Base-by-base conservation (phyloP, 2,329 filamentous ascomycete species). In the Aspergillus fructus region DNA sequence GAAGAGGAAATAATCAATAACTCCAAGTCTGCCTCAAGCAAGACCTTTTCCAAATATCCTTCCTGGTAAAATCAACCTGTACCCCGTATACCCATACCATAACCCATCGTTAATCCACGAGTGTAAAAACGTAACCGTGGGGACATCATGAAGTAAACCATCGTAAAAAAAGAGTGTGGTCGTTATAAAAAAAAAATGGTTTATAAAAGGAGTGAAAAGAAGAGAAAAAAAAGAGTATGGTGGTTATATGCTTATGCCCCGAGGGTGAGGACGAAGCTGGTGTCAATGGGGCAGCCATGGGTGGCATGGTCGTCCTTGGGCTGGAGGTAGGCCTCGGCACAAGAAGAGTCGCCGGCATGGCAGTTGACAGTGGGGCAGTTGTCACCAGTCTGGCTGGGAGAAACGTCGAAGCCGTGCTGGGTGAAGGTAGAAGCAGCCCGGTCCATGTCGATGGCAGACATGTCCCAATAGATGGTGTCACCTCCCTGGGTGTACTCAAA, bases 271-370 rank as follows among this genome's bases (percentile, higher is more conserved):
- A 61, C 59, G 53, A 78, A 69, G 52, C 66, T 63, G 49, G 72
- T 68, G 58, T 67, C 47, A 55, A 71, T 67, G 45, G 71, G 67
- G 66, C 75, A 78, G 55, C 73, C 71, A 60, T 76, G 72, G 46
- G 75, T 78, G 40, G 75, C 75, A 40, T 71, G 66, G 67, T 77
- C 67, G 64, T 77, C 75, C 27, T 67, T 65, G 15, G 74, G 74
- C 59, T 71, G 55, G 64, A 76, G 68, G 64, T 78, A 78, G 47
- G 73, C 75, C 52, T 70, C 69, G 17, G 69, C 63, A 62, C 75
- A 78, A 19, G 62, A 58, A 21, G 52, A 27, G 48, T 74, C 73
- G 40, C 74, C 74, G 21, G 74, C 67, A 30, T 56, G 46, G 65
- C 75, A 78, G 55, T 64, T 64, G 49, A 73, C 73, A 34, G 60